Evolutionary conservation across 2,329 filamentous ascomycete species (phyloP).

Genomic region (Clarireedia sp.): DNA sequence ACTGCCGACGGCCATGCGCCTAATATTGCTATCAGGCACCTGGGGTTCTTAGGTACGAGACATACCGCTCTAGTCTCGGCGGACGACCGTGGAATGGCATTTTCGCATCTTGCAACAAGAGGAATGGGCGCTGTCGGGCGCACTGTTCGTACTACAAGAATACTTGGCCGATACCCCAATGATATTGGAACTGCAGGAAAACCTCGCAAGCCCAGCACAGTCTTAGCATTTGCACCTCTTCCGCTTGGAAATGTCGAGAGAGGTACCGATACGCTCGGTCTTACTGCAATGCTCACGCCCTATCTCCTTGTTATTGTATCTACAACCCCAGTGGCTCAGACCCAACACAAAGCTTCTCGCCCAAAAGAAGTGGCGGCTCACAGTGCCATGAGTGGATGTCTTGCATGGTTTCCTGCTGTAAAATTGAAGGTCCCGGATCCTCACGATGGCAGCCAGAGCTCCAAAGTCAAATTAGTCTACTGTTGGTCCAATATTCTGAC

Average conservation of each 20-base stretch:
- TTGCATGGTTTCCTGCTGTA: constrained; percentile 96
- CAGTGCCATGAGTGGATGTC: constrained; percentile 82
- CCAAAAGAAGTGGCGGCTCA: constrained; percentile 89
- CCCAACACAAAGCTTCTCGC: constrained; percentile 85
- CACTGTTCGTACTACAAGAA: constrained; percentile 79
- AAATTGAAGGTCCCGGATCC: constrained; percentile 72
- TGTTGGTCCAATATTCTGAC: constrained; percentile 99
- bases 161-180: constrained; percentile 84
- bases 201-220: constrained; percentile 81
- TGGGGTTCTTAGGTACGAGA: constrained; percentile 90
- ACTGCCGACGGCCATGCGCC: constrained; percentile 76
- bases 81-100: constrained; percentile 93
- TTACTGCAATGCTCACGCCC: constrained; percentile 92
- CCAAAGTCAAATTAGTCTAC: constrained; percentile 84
- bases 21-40: constrained; percentile 70
- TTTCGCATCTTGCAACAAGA: constrained; percentile 89
- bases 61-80: constrained; percentile 94
- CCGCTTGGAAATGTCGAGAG: constrained; percentile 93
- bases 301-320: constrained; percentile 96
- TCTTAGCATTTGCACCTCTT: constrained; percentile 82
- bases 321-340: constrained; percentile 91
- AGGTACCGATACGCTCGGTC: constrained; percentile 74
- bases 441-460: constrained; percentile 58
- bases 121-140: constrained; percentile 81
- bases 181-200: constrained; percentile 52